Conservation (phyloP, 176 grass and related monocot species). For the Calamus simplicifolius region DNA sequence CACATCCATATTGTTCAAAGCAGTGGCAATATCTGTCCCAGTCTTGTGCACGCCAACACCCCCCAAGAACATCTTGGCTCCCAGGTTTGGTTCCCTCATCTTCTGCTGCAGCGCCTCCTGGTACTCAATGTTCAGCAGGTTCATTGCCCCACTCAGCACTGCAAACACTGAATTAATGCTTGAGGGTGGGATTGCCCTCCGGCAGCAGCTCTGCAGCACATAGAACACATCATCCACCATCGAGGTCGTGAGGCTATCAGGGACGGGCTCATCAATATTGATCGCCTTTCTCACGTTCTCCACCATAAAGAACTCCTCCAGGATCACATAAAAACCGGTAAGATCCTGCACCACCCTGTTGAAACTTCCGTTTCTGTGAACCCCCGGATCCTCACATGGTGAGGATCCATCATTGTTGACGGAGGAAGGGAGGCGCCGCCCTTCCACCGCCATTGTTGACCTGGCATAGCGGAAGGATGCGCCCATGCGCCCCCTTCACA, state of each 20-base stretch:
- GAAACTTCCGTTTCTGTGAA: constrained; percentile 68
- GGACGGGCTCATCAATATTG: constrained; percentile 60
- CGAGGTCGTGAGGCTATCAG: constrained; percentile 67
- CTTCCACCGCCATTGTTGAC: too few relatives aligned
- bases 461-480: too few relatives aligned
- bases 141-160: constrained; percentile 60
- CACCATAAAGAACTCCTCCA: constrained; percentile 99
- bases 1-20: constrained; percentile 85
- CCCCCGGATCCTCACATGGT: too few relatives aligned
- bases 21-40: constrained; percentile 76
- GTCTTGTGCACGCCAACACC: constrained; percentile 85
- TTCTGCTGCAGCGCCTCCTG: constrained; percentile 85
- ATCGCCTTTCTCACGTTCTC: constrained; percentile 94
- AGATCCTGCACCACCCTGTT: constrained; percentile 66
- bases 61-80: constrained; percentile 82
- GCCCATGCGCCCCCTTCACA: too few relatives aligned
- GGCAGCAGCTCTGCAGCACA: constrained; percentile 80
- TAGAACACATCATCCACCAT: constrained; percentile 94
- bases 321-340: constrained; percentile 82
- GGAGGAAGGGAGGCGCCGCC: too few relatives aligned
- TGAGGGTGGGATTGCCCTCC: constrained; percentile 61
- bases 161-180: constrained; percentile 85
- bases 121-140: constrained; percentile 75
- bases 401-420: too few relatives aligned
- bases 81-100: constrained; percentile 75